Evolutionary conservation across 495 filamentous ascomycete species (phyloP).

Genomic region (Penicillium ochrochloron): DNA sequence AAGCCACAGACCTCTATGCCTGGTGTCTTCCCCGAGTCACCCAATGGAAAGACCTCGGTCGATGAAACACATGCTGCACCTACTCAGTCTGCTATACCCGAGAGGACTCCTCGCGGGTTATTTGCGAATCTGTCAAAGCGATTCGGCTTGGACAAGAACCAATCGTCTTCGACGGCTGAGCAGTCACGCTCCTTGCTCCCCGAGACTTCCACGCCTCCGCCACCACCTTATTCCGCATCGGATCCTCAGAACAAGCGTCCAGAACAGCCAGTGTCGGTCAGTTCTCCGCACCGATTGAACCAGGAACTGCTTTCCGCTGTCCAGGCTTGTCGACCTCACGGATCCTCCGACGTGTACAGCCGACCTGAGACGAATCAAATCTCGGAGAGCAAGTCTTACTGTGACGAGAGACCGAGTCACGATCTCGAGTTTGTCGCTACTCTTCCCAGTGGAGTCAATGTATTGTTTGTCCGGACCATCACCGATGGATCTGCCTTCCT

Average conservation of each 20-base stretch:
- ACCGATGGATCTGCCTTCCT: slow-evolving; percentile 62
- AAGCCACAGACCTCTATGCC: slow-evolving; percentile 60
- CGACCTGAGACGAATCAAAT: slow-evolving; percentile 73
- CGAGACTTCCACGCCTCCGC: slow-evolving; percentile 39
- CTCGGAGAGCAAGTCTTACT: slow-evolving; percentile 86
- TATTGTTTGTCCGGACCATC: slow-evolving; percentile 67
- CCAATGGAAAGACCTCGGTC: slow-evolving; percentile 44
- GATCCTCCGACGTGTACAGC: slow-evolving; percentile 70
- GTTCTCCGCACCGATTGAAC: slow-evolving; percentile 56
- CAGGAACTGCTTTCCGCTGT: slow-evolving; percentile 76
- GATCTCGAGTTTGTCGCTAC: slow-evolving; percentile 78
- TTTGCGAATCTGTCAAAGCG: slow-evolving; percentile 68
- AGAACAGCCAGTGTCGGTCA: slow-evolving; percentile 46
- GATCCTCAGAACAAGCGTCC: slow-evolving; percentile 45
- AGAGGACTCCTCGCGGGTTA: slow-evolving; percentile 53
- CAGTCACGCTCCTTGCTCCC: slow-evolving; percentile 33
- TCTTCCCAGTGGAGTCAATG: slow-evolving; percentile 68
- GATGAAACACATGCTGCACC: slow-evolving; percentile 30
- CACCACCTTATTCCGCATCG: slow-evolving; percentile 45
- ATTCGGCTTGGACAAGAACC: slow-evolving; percentile 63
- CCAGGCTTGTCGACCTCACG: slow-evolving; percentile 77
- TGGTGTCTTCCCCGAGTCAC: slow-evolving; percentile 68
- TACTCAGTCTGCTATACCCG: slow-evolving; percentile 32
- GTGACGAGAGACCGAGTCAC: slow-evolving; percentile 78
- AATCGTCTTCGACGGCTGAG: slow-evolving; percentile 29